Base-by-base conservation (phyloP, 495 filamentous ascomycete species). In the Penicillium silybi region DNA sequence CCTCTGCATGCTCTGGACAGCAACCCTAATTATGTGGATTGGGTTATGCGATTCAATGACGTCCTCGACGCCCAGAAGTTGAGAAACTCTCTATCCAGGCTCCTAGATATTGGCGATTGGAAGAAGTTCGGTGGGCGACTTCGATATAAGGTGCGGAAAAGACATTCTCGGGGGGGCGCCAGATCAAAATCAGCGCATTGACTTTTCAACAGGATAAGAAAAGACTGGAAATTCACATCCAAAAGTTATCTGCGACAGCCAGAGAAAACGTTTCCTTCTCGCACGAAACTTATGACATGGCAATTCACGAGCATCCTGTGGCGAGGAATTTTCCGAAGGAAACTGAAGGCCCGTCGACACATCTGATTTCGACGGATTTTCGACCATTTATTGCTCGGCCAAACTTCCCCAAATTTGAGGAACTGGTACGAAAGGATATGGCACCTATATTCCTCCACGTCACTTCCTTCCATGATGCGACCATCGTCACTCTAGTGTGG, bases 361-460 rank as follows among this genome's bases (percentile, higher is more conserved):
- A 60, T 9, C 41, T 26, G 1, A 25, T 60, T 25, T 18, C 42
- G 4, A 16, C 22, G 6, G 50, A 53, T 15, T 46, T 45, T 8
- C 49, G 46, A 11, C 58, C 58, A 5, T 54, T 56, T 10, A 44
- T 54, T 41, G 54, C 53, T 13, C 50, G 53, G 3, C 16, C 41
- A 4, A 46, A 58, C 37, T 58, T 55, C 11, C 52, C 54, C 3
- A 18, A 6, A 18, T 25, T 23, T 2, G 62, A 69, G 11, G 75
- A 79, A 43, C 74, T 69, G 44, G 19, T 76, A 17, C 62, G 66
- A 43, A 47, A 54, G 4, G 73, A 80, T 56, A 42, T 52, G 10
- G 76, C 78, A 11, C 73, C 70, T 46, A 55, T 80, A 16, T 65
- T 66, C 13, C 58, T 82, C 4, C 77, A 80, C 46, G 61, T 80